These are phyloP conservation scores for Sphagnum fallax DNA, from an alignment of 228 moss, liverwort and hornwort genomes.

Conservation along the genomic window DNA sequence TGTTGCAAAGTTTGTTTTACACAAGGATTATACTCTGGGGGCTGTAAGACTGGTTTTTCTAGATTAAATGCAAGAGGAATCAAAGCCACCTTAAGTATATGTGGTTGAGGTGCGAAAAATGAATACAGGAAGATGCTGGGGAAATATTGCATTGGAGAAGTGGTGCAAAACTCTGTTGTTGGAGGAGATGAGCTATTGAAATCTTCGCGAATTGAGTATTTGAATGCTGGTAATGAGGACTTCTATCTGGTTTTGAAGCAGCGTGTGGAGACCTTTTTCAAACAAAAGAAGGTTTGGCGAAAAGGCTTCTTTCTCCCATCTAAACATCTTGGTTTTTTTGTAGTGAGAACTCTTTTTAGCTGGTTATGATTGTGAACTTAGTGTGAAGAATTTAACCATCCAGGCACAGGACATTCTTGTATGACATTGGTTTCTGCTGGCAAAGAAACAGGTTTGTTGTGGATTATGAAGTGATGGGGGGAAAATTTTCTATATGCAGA, in stretches of 20 bases:
- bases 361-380: background rate
- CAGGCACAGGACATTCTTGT: too few relatives aligned
- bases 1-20: background rate
- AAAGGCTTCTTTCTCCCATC: background rate
- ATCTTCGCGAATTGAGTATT: constrained; percentile 64
- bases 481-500: constrained; percentile 33
- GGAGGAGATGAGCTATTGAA: constrained; percentile 64
- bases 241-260: constrained; percentile 84
- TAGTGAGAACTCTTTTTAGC: background rate
- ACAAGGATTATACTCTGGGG: background rate
- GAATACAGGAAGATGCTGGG: constrained; percentile 60
- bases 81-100: too few relatives aligned
- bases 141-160: constrained; percentile 72
- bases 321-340: background rate
- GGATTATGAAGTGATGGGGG: background rate
- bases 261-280: constrained; percentile 92
- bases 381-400: background rate
- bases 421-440: too few relatives aligned
- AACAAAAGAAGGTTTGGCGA: constrained; percentile 56
- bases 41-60: background rate
- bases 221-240: constrained; percentile 60
- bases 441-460: too few relatives aligned
- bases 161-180: constrained; percentile 23
- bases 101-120: background rate
- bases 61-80: too few relatives aligned